Conservation (phyloP, 495 filamentous ascomycete genomes). For the Aspergillus saccharolyticus region DNA sequence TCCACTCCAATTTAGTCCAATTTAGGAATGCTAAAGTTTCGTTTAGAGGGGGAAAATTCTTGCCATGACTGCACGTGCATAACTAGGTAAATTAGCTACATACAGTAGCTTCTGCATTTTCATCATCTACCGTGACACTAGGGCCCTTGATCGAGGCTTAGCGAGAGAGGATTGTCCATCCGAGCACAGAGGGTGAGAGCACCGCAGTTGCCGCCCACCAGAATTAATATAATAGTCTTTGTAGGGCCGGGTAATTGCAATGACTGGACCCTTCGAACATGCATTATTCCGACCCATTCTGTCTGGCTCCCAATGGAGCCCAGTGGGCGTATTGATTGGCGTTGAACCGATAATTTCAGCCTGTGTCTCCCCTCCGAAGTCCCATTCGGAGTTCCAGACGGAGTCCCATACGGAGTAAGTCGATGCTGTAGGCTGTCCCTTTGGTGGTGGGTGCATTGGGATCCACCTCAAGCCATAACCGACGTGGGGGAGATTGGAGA, state of each 20-base stretch:
- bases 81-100: background rate
- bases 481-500: background rate
- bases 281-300: constrained; percentile 12
- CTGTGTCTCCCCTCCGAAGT: no score
- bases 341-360: background rate
- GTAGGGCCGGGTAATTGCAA: background rate
- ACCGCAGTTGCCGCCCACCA: background rate
- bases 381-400: no score
- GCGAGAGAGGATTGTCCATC: background rate
- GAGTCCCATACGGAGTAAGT: no score
- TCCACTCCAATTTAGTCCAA: background rate
- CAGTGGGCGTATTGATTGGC: background rate
- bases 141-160: background rate
- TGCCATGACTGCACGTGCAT: background rate
- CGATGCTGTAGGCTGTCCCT: no score
- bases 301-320: background rate
- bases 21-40: background rate
- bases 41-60: background rate
- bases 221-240: background rate
- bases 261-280: background rate
- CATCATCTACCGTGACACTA: background rate
- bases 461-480: background rate
- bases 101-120: background rate
- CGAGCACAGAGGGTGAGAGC: background rate
- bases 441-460: background rate